phyloP scores from a whole-genome alignment of 192 early-diverging fungal species.

The Diversispora epigaea region DNA sequence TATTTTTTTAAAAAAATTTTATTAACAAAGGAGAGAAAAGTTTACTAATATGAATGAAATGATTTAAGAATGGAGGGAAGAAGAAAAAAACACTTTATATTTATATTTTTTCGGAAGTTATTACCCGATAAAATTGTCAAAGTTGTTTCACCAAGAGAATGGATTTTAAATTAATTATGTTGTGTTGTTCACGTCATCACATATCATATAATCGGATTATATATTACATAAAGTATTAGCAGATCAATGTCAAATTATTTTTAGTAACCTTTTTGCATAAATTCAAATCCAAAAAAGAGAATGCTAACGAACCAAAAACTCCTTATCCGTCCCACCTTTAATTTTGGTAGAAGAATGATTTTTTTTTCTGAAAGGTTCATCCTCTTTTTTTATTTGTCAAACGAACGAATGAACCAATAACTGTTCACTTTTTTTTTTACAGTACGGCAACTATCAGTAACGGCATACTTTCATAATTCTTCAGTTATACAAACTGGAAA shows the following conservation, averaged over 20 bases:
- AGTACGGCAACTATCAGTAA: not conserved
- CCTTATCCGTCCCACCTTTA: not conserved
- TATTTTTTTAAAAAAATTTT: slow-evolving; percentile 33
- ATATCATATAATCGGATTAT: no score
- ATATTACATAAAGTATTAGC: no score
- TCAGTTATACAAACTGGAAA: slow-evolving; percentile 43
- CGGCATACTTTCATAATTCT: slow-evolving; percentile 34
- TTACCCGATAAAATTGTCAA: no score
- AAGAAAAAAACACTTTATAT: no score
- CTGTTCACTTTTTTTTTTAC: no score
- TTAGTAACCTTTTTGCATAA: not conserved
- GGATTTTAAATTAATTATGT: no score
- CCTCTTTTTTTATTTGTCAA: not conserved
- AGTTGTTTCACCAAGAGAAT: no score
- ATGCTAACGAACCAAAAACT: slow-evolving; percentile 10
- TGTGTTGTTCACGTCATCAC: no score
- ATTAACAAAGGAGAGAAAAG: not conserved
- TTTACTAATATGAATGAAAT: no score
- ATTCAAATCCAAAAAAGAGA: not conserved
- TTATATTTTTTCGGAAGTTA: no score
- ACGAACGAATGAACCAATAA: not conserved
- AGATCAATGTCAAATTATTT: not conserved
- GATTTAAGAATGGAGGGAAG: no score
- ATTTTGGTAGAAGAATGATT: not conserved
- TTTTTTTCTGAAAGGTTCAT: not conserved